These are phyloP conservation scores for Coelastrella sp. DNA, from an alignment of 139 green algal genomes.

Conservation along the genomic window DNA sequence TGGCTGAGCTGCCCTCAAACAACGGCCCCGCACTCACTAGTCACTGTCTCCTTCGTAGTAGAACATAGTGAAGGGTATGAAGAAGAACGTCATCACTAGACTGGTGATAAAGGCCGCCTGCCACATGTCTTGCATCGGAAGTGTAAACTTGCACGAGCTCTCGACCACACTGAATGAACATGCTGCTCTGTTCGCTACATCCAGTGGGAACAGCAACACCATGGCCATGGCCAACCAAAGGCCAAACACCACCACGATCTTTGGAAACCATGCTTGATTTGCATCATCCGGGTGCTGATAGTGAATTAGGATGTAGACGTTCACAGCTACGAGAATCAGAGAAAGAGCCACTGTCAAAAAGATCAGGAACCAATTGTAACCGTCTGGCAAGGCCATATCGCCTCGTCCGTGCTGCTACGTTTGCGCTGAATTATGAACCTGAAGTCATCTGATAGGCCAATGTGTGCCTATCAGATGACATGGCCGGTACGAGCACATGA, in stretches of 20 bases:
- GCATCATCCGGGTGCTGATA: conserved; percentile 96
- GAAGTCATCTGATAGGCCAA: too few species aligned
- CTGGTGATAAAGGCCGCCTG: conserved; percentile 87
- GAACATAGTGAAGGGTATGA: conserved; percentile 96
- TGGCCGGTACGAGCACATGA: too few species aligned
- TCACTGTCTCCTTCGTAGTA: conserved; percentile 97
- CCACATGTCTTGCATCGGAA: conserved; percentile 95
- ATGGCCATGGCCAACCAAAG: conserved; percentile 89
- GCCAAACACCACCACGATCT: conserved; percentile 90
- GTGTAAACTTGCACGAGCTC: conserved; percentile 81
- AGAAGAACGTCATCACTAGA: conserved; percentile 82
- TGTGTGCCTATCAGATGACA: too few species aligned
- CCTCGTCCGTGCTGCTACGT: too few species aligned
- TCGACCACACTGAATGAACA: conserved; percentile 78
- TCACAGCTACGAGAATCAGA: conserved; percentile 75
- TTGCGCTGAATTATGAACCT: too few species aligned
- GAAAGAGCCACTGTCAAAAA: conserved; percentile 75
- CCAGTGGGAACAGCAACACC: conserved; percentile 95
- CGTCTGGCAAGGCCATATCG: conserved; percentile 52
- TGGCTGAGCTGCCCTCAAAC: too few species aligned
- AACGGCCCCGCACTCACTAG: too few species aligned
- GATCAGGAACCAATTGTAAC: conserved; percentile 90
- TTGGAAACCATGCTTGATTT: conserved; percentile 97
- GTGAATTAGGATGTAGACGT: conserved; percentile 91
- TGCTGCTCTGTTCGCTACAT: conserved; percentile 91